phyloP scores from a whole-genome alignment of 768 basidiomycete species.

The Cystobasidium tubakii region DNA sequence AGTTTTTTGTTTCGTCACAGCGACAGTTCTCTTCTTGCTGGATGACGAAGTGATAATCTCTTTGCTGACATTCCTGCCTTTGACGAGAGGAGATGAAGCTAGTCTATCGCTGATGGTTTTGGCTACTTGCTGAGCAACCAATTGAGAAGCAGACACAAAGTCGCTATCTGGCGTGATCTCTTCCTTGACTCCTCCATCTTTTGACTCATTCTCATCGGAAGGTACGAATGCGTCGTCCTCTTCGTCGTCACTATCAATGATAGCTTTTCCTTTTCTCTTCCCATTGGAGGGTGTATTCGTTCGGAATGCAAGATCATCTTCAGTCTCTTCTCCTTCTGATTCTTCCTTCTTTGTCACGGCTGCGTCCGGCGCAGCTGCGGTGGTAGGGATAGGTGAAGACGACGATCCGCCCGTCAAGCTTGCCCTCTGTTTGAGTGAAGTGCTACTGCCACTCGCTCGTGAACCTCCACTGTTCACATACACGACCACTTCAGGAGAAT shows the following conservation, averaged over 20 bases:
- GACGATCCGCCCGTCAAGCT: not conserved
- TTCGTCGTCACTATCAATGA: not conserved
- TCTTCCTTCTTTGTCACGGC: not conserved
- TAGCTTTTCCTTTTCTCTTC: not conserved
- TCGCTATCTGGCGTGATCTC: not conserved
- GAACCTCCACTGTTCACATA: not conserved
- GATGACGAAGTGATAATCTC: not conserved
- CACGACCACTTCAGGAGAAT: constrained; percentile 14
- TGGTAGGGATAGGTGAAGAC: not conserved
- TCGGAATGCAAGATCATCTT: not conserved
- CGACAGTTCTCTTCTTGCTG: not conserved
- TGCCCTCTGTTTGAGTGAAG: not conserved
- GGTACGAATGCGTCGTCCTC: not conserved
- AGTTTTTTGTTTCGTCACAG: not conserved
- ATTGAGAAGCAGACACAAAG: not conserved
- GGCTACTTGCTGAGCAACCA: not conserved
- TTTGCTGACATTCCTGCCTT: not conserved
- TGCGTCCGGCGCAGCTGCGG: no score
- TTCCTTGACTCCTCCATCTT: not conserved
- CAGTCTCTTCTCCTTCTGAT: not conserved
- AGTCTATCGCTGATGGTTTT: not conserved
- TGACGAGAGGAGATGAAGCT: not conserved
- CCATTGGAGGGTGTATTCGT: not conserved
- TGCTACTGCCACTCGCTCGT: not conserved
- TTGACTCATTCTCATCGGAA: not conserved